Base-by-base conservation (phyloP, 805 yeast genomes). In the Lachancea kluyveri region DNA sequence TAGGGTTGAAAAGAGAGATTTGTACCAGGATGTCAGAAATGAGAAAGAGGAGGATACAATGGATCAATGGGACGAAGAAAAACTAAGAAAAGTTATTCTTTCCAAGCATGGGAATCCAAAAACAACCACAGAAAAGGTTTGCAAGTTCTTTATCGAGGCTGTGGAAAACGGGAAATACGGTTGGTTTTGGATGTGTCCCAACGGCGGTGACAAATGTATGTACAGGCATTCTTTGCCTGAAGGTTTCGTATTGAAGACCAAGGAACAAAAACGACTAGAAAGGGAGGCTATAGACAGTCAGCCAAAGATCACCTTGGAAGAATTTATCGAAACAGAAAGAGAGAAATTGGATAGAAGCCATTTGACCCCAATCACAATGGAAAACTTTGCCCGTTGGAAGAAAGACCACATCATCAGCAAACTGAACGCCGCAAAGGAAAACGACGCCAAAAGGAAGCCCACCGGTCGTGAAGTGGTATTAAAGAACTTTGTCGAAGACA, bases 151-250 rank as follows among this genome's bases (percentile, higher is more conserved):
- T 64, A 84, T 92, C 44, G 95, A 87, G 39, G 97, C 98, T 0
- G 96, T 92, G 36, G 99, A 92, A 56, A 86, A 87, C 53, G 92
- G 90, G 37, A 90, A 90, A 56, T 92, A 92, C 57, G 98, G 98
- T 53, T 92, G 98, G 98, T 88, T 92, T 62, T 92, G 98, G 98
- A 70, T 72, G 13, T 92, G 98, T 67, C 98, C 98, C 17, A 85
- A 85, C 47, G 88, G 90, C 24, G 96, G 95, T 44, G 76, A 81
- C 40, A 80, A 75, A 39, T 92, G 99, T 74, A 90, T 80, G 67
- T 92, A 92, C 66, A 79, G 75, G 60, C 99, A 92, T 61, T 82
- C 96, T 6, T 69, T 92, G 52, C 99, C 99, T 24, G 88, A 94
- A 28, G 99, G 98, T 1, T 94, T 87, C 60, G 94, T 85, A 37